A percentile compares a stretch with the other conserved stretches of the same genome.
Conservation (phyloP, 331 rosid genomes). For the Malus hybrid region DNA sequence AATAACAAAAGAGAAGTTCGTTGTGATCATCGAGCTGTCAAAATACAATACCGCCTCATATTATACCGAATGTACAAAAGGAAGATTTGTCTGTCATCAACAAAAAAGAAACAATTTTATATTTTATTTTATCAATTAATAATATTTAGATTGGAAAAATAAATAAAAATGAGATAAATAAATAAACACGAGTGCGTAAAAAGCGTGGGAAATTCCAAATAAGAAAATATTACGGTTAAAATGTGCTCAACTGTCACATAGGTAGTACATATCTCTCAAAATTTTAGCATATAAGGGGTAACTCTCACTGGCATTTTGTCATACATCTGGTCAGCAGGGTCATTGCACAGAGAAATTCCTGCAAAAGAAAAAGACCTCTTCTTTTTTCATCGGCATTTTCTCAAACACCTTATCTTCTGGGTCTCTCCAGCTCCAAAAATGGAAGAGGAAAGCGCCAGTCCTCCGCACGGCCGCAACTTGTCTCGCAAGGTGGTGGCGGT, state of each 20-base stretch:
- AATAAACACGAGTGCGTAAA: background rate
- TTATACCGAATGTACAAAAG: no score
- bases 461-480: constrained; percentile 6
- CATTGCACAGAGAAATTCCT: background rate
- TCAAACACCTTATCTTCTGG: background rate
- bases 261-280: background rate
- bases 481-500: constrained; percentile 35
- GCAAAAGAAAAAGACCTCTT: background rate
- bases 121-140: no score
- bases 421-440: constrained; percentile 14
- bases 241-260: background rate
- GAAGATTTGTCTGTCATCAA: no score
- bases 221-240: no score
- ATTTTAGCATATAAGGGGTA: background rate
- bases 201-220: background rate
- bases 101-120: no score
- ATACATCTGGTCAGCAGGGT: background rate
- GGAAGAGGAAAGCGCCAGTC: constrained; percentile 34
- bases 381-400: background rate
- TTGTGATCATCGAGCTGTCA: no score
- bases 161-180: no score
- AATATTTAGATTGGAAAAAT: no score
- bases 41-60: no score
- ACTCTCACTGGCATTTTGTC: background rate
- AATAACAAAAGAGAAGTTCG: background rate